Base-by-base conservation (phyloP, 2,329 filamentous ascomycete species). In the Sclerotinia subarctica region DNA sequence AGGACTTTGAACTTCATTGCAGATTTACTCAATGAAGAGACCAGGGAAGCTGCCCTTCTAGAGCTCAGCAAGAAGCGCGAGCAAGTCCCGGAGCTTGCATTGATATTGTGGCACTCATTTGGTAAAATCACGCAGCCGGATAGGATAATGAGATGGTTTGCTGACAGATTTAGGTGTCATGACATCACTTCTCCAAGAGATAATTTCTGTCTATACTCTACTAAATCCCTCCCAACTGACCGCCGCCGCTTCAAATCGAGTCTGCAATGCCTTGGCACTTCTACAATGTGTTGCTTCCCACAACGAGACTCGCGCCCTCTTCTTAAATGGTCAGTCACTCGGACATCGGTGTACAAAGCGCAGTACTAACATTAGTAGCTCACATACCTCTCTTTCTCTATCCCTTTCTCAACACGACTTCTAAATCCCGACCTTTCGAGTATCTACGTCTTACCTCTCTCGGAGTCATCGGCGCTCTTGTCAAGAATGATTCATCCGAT, bases 11-110 rank as follows among this genome's bases (percentile, higher is more conserved):
- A 89, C 71, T 97, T 93, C 84, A 95, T 97, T 72, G 92, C 94
- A 66, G 94, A 97, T 78, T 85, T 97, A 68, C 85, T 98, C 77
- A 94, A 93, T 78, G 91, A 94, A 72, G 88, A 86, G 74, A 94
- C 93, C 38, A 87, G 95, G 71, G 95, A 98, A 82, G 90, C 92
- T 5, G 95, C 95, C 62, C 84, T 99, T 66, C 85, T 99, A 76
- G 95, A 99, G 80, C 85, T 99, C 64, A 98, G 94, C 82, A 99
- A 99, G 84, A 99, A 99, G 86, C 85, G 95, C 68, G 95, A 99
- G 81, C 95, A 98, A 80, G 95, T 99, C 21, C 94, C 95, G 0
- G 95, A 99, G 82, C 84, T 99, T 69, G 95, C 95, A 58, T 83
- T 99, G 75, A 97, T 99, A 70, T 84, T 99, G 70, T 99, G 95